Conservation (phyloP, 306 rosid genomes). For the Phaseolus lunatus region DNA sequence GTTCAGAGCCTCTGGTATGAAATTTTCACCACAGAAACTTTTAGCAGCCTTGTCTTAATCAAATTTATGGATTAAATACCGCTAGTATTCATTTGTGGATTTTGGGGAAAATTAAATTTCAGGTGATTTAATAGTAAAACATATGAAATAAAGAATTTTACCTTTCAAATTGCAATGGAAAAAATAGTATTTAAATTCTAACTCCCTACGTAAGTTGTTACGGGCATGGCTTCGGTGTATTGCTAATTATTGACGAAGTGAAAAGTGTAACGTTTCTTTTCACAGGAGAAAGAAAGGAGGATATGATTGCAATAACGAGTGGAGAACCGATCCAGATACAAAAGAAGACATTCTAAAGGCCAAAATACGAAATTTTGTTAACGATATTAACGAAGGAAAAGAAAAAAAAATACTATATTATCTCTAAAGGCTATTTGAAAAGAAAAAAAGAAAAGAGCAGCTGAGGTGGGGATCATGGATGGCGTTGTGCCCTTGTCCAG, state of each 20-base stretch:
- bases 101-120: background rate
- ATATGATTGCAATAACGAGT: background rate
- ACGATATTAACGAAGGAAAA: background rate
- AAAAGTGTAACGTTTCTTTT: background rate
- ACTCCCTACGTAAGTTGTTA: background rate
- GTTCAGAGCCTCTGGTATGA: background rate
- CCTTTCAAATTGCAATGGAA: background rate
- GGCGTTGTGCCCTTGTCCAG: constrained; percentile 27
- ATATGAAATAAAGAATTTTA: background rate
- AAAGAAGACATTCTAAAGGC: background rate
- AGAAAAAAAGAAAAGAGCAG: background rate
- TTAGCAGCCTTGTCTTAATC: background rate
- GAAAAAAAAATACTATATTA: too few species aligned
- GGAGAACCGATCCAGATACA: background rate
- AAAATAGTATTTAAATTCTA: background rate
- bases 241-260: background rate
- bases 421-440: background rate
- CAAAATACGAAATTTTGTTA: background rate
- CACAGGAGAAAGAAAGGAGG: background rate
- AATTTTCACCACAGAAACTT: constrained; percentile 8
- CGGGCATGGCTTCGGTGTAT: background rate
- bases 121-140: background rate
- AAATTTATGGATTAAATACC: background rate
- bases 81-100: background rate
- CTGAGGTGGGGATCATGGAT: background rate